phyloP scores from a whole-genome alignment of 768 basidiomycete species.

The Lentinula boryana region DNA sequence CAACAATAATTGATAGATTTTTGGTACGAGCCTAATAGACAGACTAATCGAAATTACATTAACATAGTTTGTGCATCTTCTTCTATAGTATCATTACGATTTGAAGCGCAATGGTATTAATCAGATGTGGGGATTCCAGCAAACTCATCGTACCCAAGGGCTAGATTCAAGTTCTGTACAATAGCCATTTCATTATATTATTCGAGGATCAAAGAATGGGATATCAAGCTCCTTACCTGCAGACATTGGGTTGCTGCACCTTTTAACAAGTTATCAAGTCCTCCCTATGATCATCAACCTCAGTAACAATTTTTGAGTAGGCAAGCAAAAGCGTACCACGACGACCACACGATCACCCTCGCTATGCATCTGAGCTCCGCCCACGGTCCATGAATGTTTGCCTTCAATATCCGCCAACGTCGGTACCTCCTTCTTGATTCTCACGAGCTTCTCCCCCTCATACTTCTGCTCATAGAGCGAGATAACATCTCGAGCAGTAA shows the following conservation, averaged over 20 bases:
- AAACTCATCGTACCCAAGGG: constrained; percentile 73
- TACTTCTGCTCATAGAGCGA: constrained; percentile 78
- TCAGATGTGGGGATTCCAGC: constrained; percentile 44
- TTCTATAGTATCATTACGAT: background rate
- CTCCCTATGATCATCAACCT: constrained; percentile 50
- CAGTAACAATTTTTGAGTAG: background rate
- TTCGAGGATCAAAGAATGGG: background rate
- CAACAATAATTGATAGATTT: too few relatives aligned
- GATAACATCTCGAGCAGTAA: constrained; percentile 69
- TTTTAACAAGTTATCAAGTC: constrained; percentile 93
- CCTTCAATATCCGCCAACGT: constrained; percentile 69
- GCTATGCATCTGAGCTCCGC: constrained; percentile 91
- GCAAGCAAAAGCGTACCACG: constrained; percentile 52
- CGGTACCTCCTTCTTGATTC: constrained; percentile 64
- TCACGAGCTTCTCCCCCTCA: constrained; percentile 64
- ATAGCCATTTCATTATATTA: background rate
- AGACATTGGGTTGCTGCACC: constrained; percentile 99
- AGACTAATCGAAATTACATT: background rate
- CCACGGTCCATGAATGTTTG: constrained; percentile 85
- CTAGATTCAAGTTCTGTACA: constrained; percentile 71
- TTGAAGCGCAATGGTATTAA: background rate
- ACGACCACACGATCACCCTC: constrained; percentile 87
- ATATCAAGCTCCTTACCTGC: constrained; percentile 50
- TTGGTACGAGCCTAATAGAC: background rate
- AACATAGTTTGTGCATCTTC: background rate